A percentile compares a stretch with the other conserved stretches of the same genome.
phyloP scores from a whole-genome alignment of 768 basidiomycete genomes.

The Porphyrellus cyaneotinctus region DNA sequence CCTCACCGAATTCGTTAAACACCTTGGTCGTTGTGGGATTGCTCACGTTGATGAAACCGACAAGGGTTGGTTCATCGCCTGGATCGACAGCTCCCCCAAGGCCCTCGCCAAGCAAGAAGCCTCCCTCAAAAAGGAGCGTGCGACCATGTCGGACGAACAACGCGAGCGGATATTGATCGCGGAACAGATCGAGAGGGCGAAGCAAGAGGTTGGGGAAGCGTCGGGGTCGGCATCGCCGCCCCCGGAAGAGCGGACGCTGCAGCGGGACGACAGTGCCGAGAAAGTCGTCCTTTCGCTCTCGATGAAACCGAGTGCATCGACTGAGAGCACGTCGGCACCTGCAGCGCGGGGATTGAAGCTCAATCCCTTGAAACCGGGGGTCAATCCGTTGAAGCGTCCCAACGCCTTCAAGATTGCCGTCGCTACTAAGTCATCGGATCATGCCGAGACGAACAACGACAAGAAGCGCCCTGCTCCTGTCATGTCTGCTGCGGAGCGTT shows the following conservation, averaged over 20 bases:
- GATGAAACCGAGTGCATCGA: conserved; percentile 43
- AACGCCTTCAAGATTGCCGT: conserved; percentile 65
- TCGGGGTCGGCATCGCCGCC: conserved; percentile 36
- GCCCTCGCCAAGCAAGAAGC: conserved; percentile 89
- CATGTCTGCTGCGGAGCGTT: conserved; percentile 78
- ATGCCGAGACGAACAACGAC: conserved; percentile 37
- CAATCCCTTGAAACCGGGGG: conserved; percentile 42
- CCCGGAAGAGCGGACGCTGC: conserved; percentile 52
- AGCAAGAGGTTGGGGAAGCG: conserved; percentile 36
- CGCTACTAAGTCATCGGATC: conserved; percentile 29
- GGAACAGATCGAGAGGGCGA: conserved; percentile 92
- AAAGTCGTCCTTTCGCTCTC: conserved; percentile 75
- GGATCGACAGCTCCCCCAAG: conserved; percentile 96
- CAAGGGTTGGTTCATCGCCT: conserved; percentile 96
- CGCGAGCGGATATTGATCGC: conserved; percentile 84
- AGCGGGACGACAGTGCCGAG: conserved; percentile 66
- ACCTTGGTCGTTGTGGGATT: conserved; percentile 80
- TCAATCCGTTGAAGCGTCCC: conserved; percentile 66
- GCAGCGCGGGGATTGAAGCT: conserved; percentile 48
- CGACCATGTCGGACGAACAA: conserved; percentile 90
- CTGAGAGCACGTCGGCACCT: conserved; percentile 30
- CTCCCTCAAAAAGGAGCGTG: conserved; percentile 85
- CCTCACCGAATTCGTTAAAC: conserved; percentile 90
- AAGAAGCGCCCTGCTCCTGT: conserved; percentile 60
- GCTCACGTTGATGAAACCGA: conserved; percentile 96